A percentile compares a stretch with the other conserved stretches of the same genome.
phyloP scores from a whole-genome alignment of 176 grass and related monocot species.

The Aegilops tauschii region DNA sequence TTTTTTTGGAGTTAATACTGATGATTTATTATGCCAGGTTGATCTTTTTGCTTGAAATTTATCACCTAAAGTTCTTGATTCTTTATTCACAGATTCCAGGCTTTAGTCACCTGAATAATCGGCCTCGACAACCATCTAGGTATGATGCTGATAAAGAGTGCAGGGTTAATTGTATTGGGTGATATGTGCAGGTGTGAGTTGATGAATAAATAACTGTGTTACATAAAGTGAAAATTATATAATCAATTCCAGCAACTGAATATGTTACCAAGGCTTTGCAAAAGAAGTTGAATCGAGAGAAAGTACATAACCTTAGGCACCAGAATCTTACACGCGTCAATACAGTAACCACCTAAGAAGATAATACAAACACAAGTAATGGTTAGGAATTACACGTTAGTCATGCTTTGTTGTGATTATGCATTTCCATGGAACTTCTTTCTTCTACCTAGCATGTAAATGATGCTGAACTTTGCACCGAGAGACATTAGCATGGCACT shows the following conservation, averaged over 20 bases:
- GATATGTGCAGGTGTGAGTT: not conserved
- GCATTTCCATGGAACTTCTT: not conserved
- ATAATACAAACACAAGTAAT: not conserved
- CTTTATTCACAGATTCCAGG: constrained; percentile 54
- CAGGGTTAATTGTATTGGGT: not conserved
- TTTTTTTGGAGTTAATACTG: constrained; percentile 1
- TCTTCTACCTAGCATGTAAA: constrained; percentile 13
- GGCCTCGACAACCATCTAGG: constrained; percentile 55
- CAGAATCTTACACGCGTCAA: not conserved
- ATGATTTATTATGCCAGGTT: not conserved
- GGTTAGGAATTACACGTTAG: not conserved
- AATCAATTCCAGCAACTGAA: not conserved
- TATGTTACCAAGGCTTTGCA: not conserved
- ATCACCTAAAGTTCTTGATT: constrained; percentile 22
- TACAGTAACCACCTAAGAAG: not conserved
- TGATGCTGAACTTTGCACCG: not conserved
- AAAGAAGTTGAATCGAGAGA: not conserved
- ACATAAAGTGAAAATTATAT: not conserved
- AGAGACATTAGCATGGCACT: not conserved
- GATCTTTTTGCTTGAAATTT: not conserved
- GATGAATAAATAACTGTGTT: not conserved
- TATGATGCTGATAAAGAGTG: constrained; percentile 19
- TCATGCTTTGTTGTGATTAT: not conserved
- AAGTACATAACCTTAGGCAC: not conserved
- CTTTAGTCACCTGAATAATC: constrained; percentile 46